Evolutionary conservation across 2,329 filamentous ascomycete genomes (phyloP), one percentile per base, ranked within the genome.

Genomic region (Fusarium guadeloupense): DNA sequence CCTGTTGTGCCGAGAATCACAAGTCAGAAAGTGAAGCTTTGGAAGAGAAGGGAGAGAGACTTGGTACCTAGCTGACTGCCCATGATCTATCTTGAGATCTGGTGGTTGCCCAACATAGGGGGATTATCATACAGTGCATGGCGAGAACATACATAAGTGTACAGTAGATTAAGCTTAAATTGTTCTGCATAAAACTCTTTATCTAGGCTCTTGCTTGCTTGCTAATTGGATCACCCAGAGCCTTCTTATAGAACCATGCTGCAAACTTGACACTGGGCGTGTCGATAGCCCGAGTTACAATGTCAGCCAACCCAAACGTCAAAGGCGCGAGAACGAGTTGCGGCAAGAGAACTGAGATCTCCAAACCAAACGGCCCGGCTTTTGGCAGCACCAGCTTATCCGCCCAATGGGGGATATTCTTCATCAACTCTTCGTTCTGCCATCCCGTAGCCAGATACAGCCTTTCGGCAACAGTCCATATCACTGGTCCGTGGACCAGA

Each of bases 371-470:
- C 0, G 86, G 85, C 0, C 87, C 87, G 14, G 69, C 70, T 55
- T 75, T 82, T 25, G 86, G 78, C 43, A 89, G 62, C 4, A 82
- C 80, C 21, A 89, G 77, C 20, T 76, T 76, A 68, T 88, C 79
- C 19, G 83, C 77, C 85, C 87, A 89, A 5, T 77, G 72, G 0
- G 82, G 79, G 25, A 89, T 80, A 30, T 80, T 75, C n/a, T 80
- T 69, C 23, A 77, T 69, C 59, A 87, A 81, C 13, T 77, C 74
- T 2, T 79, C 74, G 39, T 81, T 80, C 4, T 74, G 68, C 77
- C 83, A 87, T 9, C 89, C 88, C 0, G 80, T 79, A 8, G 85
- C 84, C 6, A 83, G 79, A 71, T 90, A 90, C 2, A 91, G 20
- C 33, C 88, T 77, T 69, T 91, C 86, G 4, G 86, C 87, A 2